Percentiles rank a stretch among this genome's conserved stretches.
Evolutionary conservation across 495 filamentous ascomycete genomes (phyloP).

Genomic region (Hypoxylon fragiforme): DNA sequence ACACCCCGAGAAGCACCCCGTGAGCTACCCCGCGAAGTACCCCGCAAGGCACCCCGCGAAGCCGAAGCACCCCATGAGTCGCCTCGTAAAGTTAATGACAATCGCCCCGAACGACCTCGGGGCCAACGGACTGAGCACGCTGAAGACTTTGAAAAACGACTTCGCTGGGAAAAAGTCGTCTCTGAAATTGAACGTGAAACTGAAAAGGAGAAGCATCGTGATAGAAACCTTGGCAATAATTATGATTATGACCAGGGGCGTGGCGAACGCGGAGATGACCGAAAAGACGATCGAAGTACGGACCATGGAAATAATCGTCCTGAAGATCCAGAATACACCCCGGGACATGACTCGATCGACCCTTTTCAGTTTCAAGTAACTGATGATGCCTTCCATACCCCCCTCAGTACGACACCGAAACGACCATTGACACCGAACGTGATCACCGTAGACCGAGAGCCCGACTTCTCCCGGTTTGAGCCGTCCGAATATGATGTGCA

Average conservation of each 20-base stretch:
- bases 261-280: constrained; percentile 14
- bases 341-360: constrained; percentile 41
- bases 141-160: constrained; percentile 15
- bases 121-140: constrained; percentile 27
- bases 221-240: constrained; percentile 22
- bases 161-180: constrained; percentile 20
- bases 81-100: too few species aligned
- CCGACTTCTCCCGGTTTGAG: constrained; percentile 43
- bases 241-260: constrained; percentile 29
- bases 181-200: constrained; percentile 25
- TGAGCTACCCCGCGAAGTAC: constrained; percentile 20
- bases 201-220: constrained; percentile 27
- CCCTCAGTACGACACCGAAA: constrained; percentile 39
- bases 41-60: constrained; percentile 26
- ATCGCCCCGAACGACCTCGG: constrained; percentile 47
- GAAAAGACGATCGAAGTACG: constrained; percentile 6
- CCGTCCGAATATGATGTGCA: constrained; percentile 23
- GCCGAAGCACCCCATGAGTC: constrained; percentile 28
- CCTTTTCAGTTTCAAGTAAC: constrained; percentile 56
- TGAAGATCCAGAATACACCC: constrained; percentile 3
- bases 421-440: constrained; percentile 45
- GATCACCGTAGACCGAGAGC: constrained; percentile 50
- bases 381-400: constrained; percentile 52
- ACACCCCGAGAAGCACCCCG: constrained; percentile 35
- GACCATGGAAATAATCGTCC: constrained; percentile 8